Base-by-base conservation (phyloP, 2,329 filamentous ascomycete genomes). In the Ascomycota sp. region DNA sequence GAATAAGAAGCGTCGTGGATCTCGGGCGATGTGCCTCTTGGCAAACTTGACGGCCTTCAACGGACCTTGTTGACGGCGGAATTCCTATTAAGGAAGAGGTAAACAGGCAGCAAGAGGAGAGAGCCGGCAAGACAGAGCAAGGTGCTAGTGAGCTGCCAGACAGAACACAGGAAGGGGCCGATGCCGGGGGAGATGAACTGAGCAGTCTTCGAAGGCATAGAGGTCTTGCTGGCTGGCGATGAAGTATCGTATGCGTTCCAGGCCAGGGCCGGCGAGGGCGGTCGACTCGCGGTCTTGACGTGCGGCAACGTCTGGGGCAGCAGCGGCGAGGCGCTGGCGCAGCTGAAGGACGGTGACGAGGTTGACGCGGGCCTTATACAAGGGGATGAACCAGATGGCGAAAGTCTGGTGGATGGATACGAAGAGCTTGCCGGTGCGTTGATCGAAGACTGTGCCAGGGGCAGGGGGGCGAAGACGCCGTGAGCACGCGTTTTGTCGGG, bases 171-270 rank as follows among this genome's bases (percentile, higher is more conserved):
- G 17, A 65, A 43, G 7, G 57, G 51, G 0, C 68, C 70, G 0
- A 74, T 51, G 0, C 66, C 62, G 8, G 75, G 70, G 11, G 65
- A 42, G 12, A 85, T 40, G 44, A 91, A 89, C 40, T 75, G 74
- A 35, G 86, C 74, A 75, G 39, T 92, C 75, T 29, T 71, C 74
- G 1, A 70, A 60, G 42, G 86, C 79, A 44, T 92, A 92, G 7
- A 85, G 53, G 45, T 93, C 82, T 38, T 91, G 73, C 46, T 93
- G 83, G 12, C 61, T 65, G 6, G 59, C 50, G 37, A 92, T 85
- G 45, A 74, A 78, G 53, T 83, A 89, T 21, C 38, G 45, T 13
- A 37, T 33, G n/a, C 33, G 42, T 22, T 41, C 42, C 3, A 36
- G 34, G 12, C 37, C 35, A 4, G 36, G 36, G 11, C 43, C 23